Evolutionary conservation across 495 filamentous ascomycete species (phyloP).

Genomic region (Talaromyces stipitatus): DNA sequence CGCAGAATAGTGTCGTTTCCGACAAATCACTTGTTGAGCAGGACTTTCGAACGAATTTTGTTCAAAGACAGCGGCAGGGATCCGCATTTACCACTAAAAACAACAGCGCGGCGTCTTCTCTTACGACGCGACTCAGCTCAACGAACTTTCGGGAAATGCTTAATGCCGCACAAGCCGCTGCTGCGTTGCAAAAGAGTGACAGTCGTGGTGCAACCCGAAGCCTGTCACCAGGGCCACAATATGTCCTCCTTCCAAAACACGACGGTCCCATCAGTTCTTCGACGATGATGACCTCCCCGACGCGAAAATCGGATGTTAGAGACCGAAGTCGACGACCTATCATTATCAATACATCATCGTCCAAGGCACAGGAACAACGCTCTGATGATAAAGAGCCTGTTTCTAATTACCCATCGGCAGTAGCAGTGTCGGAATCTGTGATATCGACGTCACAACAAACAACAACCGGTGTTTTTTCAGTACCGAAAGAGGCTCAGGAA

Average conservation of each 20-base stretch:
- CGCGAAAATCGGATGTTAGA: neutral
- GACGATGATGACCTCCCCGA: neutral
- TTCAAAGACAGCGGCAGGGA: constrained; percentile 11
- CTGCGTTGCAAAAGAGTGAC: neutral
- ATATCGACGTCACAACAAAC: constrained; percentile 3
- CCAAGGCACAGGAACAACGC: neutral
- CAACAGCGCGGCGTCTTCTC: constrained; percentile 11
- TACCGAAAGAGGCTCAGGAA: neutral
- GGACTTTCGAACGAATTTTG: constrained; percentile 25
- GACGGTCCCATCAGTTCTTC: neutral
- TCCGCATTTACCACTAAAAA: neutral
- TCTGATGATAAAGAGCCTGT: neutral
- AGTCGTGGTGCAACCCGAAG: neutral
- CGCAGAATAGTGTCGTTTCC: neutral
- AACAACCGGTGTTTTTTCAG: constrained; percentile 2
- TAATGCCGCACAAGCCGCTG: neutral
- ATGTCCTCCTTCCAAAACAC: neutral
- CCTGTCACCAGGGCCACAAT: neutral
- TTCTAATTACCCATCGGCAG: neutral
- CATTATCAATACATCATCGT: neutral
- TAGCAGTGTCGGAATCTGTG: neutral
- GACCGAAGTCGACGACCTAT: neutral
- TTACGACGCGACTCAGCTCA: constrained; percentile 2
- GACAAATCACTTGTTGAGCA: constrained; percentile 16
- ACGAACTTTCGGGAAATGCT: constrained; percentile 4